Evolutionary conservation across 495 filamentous ascomycete species (phyloP).

Genomic region (Penicilliopsis zonata): DNA sequence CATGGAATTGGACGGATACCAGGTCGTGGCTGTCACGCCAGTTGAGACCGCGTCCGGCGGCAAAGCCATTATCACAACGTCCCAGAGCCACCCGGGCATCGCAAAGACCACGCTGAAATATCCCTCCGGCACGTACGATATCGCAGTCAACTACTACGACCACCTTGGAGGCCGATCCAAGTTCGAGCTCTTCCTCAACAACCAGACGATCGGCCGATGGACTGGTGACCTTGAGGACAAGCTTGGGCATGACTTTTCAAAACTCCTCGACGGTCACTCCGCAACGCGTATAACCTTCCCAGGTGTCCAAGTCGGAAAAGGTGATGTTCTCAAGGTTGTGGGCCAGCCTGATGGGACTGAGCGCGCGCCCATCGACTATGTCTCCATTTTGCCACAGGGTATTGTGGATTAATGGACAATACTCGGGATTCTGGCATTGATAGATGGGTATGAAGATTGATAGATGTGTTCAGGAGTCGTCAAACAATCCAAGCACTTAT

Average conservation of each 20-base stretch:
- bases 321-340: slow-evolving; percentile 47
- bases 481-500: too few relatives aligned
- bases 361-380: slow-evolving; percentile 54
- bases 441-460: too few relatives aligned
- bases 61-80: slow-evolving; percentile 33
- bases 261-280: slow-evolving; percentile 50
- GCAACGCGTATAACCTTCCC: slow-evolving; percentile 49
- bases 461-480: too few relatives aligned
- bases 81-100: slow-evolving; percentile 36
- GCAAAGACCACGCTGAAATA: slow-evolving; percentile 34
- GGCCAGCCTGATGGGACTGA: slow-evolving; percentile 47
- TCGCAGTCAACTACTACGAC: slow-evolving; percentile 59
- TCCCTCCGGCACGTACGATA: slow-evolving; percentile 41
- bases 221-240: slow-evolving; percentile 42
- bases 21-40: slow-evolving; percentile 33
- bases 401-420: slow-evolving; percentile 53
- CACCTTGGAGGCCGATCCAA: slow-evolving; percentile 39
- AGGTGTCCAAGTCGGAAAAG: slow-evolving; percentile 35
- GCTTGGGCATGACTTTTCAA: slow-evolving; percentile 42
- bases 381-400: slow-evolving; percentile 46
- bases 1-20: slow-evolving; percentile 47
- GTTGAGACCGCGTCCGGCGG: slow-evolving; percentile 42
- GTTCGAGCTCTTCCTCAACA: slow-evolving; percentile 42
- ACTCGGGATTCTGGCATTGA: too few relatives aligned
- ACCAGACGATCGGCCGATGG: slow-evolving; percentile 41